Base-by-base conservation (phyloP, 495 filamentous ascomycete species). In the Tuber umbilicatum region DNA sequence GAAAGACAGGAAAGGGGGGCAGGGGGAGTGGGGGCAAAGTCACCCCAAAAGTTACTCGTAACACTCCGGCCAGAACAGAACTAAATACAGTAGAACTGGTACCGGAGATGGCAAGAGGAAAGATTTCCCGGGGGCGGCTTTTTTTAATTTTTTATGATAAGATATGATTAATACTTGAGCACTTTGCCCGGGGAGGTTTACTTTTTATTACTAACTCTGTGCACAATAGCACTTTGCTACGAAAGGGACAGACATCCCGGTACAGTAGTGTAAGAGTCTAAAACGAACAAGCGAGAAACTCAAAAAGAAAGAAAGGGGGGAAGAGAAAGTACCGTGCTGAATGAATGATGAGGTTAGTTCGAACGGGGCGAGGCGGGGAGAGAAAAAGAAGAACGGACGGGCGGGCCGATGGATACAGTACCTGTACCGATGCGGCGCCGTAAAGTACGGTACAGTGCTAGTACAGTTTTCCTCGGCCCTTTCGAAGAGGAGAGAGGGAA, bases 111-210 rank as follows among this genome's bases (percentile, higher is more conserved):
- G 9, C 42, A 5, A 45, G 21, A 50, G 75, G 75, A 16, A 74
- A 71, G 17, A 71, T 50, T 45, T 69, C 69, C 72, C 72, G 75
- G 71, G 23, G 43, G 21, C 12, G 23, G 0, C 9, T 10, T 55
- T 55, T 27, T 14, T 27, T 27, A 12, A 4, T 10, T 14, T 21
- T 50, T 23, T 0, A 1, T 23, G 19, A 19, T 45, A 45, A n/a
- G n/a, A n/a, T n/a, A n/a, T n/a, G n/a, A n/a, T n/a, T n/a, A n/a
- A n/a, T n/a, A n/a, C n/a, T n/a, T n/a, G n/a, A n/a, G n/a, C n/a
- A n/a, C n/a, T n/a, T 50, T 55, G n/a, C 50, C 27, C 9, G 55
- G 3, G 12, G 6, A 55, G 47, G 23, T 55, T 55, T 55, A 27
- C 47, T 55, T 55, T 55, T 27, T 27, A 27, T 55, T 5, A 55